A percentile compares a stretch with the other conserved stretches of the same genome.
phyloP scores from a whole-genome alignment of 345 rosid genomes.

The Raphanus raphanistrum region DNA sequence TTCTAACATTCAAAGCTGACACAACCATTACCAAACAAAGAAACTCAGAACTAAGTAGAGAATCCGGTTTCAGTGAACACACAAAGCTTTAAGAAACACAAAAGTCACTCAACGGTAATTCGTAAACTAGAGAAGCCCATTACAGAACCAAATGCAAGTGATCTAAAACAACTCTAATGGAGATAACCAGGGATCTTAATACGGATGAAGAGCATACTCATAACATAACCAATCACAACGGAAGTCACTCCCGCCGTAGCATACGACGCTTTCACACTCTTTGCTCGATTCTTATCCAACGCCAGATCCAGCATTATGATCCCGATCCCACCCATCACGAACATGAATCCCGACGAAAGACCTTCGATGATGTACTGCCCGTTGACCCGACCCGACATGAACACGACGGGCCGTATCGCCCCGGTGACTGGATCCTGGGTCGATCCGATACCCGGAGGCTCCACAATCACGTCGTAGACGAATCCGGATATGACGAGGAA shows the following conservation, averaged over 20 bases:
- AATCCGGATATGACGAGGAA: constrained; percentile 90
- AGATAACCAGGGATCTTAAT: constrained; percentile 98
- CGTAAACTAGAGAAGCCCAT: not conserved
- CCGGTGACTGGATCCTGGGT: constrained; percentile 86
- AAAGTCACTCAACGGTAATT: constrained; percentile 3
- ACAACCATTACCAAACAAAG: constrained; percentile 24
- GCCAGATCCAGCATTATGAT: constrained; percentile 86
- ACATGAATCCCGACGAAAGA: constrained; percentile 96
- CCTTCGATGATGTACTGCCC: constrained; percentile 99
- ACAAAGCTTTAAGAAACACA: not conserved
- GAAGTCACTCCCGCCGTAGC: constrained; percentile 80
- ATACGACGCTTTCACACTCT: constrained; percentile 71
- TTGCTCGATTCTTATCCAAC: constrained; percentile 81
- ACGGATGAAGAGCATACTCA: constrained; percentile 95
- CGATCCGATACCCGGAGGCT: constrained; percentile 98
- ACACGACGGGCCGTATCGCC: constrained; percentile 83
- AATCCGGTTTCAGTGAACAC: not conserved
- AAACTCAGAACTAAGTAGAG: constrained; percentile 11
- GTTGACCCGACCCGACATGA: constrained; percentile 85
- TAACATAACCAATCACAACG: constrained; percentile 68
- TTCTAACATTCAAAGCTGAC: not conserved
- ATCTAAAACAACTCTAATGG: constrained; percentile 18
- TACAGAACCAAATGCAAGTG: constrained; percentile 11
- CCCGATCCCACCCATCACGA: constrained; percentile 85
- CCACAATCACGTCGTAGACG: constrained; percentile 90